Evolutionary conservation across 148 eudicot species (phyloP), one percentile per base, ranked within the genome.

Genomic region (Cornus kousa): DNA sequence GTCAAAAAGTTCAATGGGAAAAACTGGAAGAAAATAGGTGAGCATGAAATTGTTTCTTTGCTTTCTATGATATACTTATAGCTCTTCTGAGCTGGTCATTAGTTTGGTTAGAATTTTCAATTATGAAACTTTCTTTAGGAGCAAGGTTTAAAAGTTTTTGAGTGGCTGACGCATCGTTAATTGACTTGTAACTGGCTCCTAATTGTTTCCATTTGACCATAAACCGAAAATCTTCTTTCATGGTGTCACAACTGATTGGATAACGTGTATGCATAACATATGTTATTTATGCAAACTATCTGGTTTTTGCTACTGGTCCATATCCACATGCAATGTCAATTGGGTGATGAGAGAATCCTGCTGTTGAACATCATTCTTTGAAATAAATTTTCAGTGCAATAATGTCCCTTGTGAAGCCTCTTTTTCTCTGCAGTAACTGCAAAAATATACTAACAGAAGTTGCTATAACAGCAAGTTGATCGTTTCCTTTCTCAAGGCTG

Each of bases 11-110:
- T 76, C 87, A 87, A 92, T 22, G 90, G 85, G 20, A 92, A 82
- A 81, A 92, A 87, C 68, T 94, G 98, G 98, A 94, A 91, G 73
- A 90, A 84, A 83, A 91, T 94, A 85, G 97, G 98, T 92, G 43
- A 73, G 82, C 67, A 35, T 69, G 64, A 22, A 72, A 40, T 59
- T 46, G 37, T 81, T 59, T 55, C 37, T 20, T 71, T 48, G 14
- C 6, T 46, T 77, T 57, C 32, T 10, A 28, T 77, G 12, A 39
- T 7, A 14, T 74, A 22, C 16, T 67, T 39, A 9, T 57, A 24
- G 37, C 57, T 37, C 37, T 35, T 12, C 22, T 40, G 7, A 7
- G 55, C 32, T 76, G 77, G n/a, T 62, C 37, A 64, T 76, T 75
- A 43, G 20, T 71, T 39, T 19, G 31, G 31, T 28, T 13, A 57